phyloP scores from a whole-genome alignment of 2,329 filamentous ascomycete genomes.

The Hymenoscyphus scutula region DNA sequence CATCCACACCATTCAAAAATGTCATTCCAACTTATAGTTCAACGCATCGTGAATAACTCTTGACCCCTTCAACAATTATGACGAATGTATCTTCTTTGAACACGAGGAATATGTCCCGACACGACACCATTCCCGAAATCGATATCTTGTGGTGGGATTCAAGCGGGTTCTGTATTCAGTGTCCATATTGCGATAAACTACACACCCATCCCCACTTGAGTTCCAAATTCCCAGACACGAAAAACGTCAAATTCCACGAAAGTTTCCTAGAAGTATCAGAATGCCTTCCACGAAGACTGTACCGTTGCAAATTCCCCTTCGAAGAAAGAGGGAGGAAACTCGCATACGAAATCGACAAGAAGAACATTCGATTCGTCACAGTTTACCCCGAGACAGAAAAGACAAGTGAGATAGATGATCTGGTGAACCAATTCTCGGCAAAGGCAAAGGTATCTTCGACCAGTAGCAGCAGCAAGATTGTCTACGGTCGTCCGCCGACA shows the following conservation, averaged over 20 bases:
- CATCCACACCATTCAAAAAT: background rate
- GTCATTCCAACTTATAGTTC: background rate
- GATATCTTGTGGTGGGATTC: background rate
- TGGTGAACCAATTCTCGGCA: background rate
- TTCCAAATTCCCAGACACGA: background rate
- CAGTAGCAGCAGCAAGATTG: background rate
- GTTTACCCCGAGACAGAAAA: background rate
- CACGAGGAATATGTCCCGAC: background rate
- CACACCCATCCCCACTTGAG: background rate
- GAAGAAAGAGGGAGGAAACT: background rate
- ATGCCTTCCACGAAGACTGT: background rate
- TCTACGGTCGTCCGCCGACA: background rate
- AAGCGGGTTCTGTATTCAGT: background rate
- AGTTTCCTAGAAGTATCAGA: background rate
- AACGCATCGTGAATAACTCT: background rate
- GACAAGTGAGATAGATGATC: background rate
- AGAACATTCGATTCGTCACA: background rate
- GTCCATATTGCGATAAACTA: background rate
- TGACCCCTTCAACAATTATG: background rate
- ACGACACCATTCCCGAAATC: background rate
- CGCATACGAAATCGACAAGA: background rate
- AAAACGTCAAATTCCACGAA: background rate
- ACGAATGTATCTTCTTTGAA: background rate
- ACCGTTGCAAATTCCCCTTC: background rate
- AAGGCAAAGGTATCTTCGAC: background rate